Evolutionary conservation across 768 basidiomycete genomes (phyloP).

Genomic region (Mycena pura): DNA sequence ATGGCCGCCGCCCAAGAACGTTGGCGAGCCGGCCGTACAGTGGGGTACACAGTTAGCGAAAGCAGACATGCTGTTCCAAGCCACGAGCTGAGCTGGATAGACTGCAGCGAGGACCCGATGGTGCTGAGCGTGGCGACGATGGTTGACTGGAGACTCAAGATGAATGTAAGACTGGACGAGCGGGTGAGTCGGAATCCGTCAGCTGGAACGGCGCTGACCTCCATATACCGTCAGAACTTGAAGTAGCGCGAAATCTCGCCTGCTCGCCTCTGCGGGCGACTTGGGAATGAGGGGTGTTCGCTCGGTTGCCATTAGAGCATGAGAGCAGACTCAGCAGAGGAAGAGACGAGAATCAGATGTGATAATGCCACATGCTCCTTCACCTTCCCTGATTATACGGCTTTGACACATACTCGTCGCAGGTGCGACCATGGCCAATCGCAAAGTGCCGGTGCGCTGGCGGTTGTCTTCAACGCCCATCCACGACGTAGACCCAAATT

Average conservation of each 20-base stretch:
- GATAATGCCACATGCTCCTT: no score
- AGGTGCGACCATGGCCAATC: no score
- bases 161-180: slow-evolving; percentile 12
- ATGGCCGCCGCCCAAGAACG: slow-evolving; percentile 62
- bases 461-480: no score
- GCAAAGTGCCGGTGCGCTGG: no score
- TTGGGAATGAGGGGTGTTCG: slow-evolving; percentile 18
- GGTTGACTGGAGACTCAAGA: slow-evolving; percentile 43
- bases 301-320: slow-evolving; percentile 22
- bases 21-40: slow-evolving; percentile 68
- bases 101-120: slow-evolving; percentile 65
- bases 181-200: background rate
- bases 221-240: slow-evolving; percentile 19
- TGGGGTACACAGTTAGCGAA: slow-evolving; percentile 71
- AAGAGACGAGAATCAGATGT: background rate
- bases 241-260: slow-evolving; percentile 16
- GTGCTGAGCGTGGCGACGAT: slow-evolving; percentile 69
- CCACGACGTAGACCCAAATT: no score
- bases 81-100: slow-evolving; percentile 63
- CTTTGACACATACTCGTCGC: no score
- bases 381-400: no score
- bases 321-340: no score
- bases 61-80: slow-evolving; percentile 72
- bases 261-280: background rate
- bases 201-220: slow-evolving; percentile 5